Evolutionary conservation across 331 rosid genomes (phyloP).

Genomic region (Quercus lobata): DNA sequence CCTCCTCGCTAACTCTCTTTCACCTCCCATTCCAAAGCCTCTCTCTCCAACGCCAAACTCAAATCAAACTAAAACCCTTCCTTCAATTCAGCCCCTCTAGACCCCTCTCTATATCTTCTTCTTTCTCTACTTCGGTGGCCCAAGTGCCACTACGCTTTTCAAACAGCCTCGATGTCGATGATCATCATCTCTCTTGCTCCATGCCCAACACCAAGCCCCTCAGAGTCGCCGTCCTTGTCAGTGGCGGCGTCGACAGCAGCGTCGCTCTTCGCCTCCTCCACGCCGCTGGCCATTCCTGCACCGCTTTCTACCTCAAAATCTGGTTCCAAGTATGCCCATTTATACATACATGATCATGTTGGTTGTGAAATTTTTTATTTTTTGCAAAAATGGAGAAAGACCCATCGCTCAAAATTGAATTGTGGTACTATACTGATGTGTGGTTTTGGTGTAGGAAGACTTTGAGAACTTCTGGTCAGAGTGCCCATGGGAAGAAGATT

Average conservation of each 20-base stretch:
- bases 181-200: conserved; percentile 53
- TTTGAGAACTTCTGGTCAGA: conserved; percentile 95
- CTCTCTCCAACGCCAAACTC: not conserved
- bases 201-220: conserved; percentile 45
- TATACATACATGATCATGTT: not conserved
- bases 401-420: too few relatives aligned
- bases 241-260: conserved; percentile 94
- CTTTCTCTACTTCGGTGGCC: conserved; percentile 10
- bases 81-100: not conserved
- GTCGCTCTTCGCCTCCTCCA: conserved; percentile 87
- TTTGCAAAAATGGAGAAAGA: not conserved
- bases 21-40: too few relatives aligned
- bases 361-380: not conserved
- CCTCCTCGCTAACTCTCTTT: not conserved
- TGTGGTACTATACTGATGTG: conserved; percentile 2
- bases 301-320: conserved; percentile 86
- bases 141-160: conserved; percentile 19
- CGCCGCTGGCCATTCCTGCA: conserved; percentile 85
- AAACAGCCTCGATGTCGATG: conserved; percentile 24
- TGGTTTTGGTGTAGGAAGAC: conserved; percentile 67
- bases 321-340: conserved; percentile 73
- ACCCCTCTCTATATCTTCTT: conserved; percentile 11
- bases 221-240: conserved; percentile 75
- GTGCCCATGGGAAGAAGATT: conserved; percentile 97
- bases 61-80: not conserved